Evolutionary conservation across 371 early-diverging fungal species (phyloP).

Genomic region (Actinomucor elegans): DNA sequence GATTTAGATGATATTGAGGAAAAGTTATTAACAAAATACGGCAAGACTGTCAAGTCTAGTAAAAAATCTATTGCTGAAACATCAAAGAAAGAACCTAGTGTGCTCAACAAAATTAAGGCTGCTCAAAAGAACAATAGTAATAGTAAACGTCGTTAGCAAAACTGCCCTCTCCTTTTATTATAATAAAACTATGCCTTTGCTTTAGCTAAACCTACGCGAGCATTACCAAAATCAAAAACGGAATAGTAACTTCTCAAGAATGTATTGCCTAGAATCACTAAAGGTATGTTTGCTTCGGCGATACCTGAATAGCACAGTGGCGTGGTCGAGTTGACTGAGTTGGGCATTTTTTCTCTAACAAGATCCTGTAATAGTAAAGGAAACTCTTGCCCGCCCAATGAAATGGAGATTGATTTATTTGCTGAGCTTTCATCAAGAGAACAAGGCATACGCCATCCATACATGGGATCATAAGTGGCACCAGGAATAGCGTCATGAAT

Average conservation of each 20-base stretch:
- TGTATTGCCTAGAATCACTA: slow-evolving; percentile 37
- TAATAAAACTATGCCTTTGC: slow-evolving; percentile 3
- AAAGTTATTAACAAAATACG: slow-evolving; percentile 79
- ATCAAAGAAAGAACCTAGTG: slow-evolving; percentile 17
- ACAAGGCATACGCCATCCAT: slow-evolving; percentile 55
- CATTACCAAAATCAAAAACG: slow-evolving; percentile 37
- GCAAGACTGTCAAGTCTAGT: slow-evolving; percentile 33
- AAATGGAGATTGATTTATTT: slow-evolving; percentile 13
- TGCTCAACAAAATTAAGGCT: slow-evolving; percentile 30
- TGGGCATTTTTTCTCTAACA: slow-evolving; percentile 29
- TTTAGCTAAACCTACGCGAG: slow-evolving; percentile 34
- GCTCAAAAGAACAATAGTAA: slow-evolving; percentile 25
- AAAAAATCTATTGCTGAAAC: not conserved
- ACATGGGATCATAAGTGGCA: slow-evolving; percentile 28
- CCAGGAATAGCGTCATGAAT: slow-evolving; percentile 51
- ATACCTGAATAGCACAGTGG: slow-evolving; percentile 37
- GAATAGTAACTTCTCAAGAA: slow-evolving; percentile 40
- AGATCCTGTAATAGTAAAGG: slow-evolving; percentile 19
- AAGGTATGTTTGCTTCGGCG: slow-evolving; percentile 25
- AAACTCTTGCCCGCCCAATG: slow-evolving; percentile 26
- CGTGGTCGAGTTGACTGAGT: not conserved
- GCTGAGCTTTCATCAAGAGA: slow-evolving; percentile 6
- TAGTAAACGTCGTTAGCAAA: slow-evolving; percentile 30
- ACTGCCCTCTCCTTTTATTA: not conserved
- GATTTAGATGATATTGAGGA: slow-evolving; percentile 83